Conservation (phyloP, 2,329 filamentous ascomycete genomes). For the Fusarium phyllophilum region DNA sequence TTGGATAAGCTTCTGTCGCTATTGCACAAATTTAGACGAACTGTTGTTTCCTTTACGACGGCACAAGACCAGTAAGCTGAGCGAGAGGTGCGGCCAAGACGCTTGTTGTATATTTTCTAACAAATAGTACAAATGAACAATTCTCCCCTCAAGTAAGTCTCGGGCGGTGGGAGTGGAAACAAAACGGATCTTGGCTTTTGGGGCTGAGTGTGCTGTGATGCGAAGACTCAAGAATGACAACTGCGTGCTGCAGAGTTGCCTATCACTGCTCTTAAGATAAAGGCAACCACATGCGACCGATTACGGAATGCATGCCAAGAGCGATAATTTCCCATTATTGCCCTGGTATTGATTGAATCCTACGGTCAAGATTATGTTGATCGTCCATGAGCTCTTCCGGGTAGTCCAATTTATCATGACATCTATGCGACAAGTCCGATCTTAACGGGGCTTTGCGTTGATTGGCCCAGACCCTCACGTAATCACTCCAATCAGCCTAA, state of each 20-base stretch:
- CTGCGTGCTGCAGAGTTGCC: no score
- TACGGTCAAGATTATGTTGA: accelerated
- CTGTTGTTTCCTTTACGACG: no score
- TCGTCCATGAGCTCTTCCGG: neutral
- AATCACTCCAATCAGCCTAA: neutral
- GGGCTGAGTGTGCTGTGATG: no score
- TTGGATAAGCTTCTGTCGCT: no score
- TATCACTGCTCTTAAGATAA: neutral
- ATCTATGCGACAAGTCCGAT: neutral
- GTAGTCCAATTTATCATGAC: no score
- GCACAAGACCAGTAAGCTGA: neutral
- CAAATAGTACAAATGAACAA: no score
- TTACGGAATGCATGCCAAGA: neutral
- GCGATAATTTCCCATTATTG: neutral
- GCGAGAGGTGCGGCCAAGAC: neutral
- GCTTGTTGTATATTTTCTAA: no score
- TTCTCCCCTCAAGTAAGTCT: no score
- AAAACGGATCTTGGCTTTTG: neutral
- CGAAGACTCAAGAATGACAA: no score
- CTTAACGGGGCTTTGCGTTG: neutral
- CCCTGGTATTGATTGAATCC: neutral
- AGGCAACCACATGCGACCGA: neutral
- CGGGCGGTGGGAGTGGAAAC: neutral
- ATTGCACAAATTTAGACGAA: neutral
- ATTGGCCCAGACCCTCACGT: neutral